Conservation (phyloP, 1,284 basidiomycete genomes). For the Trametes pubescens region DNA sequence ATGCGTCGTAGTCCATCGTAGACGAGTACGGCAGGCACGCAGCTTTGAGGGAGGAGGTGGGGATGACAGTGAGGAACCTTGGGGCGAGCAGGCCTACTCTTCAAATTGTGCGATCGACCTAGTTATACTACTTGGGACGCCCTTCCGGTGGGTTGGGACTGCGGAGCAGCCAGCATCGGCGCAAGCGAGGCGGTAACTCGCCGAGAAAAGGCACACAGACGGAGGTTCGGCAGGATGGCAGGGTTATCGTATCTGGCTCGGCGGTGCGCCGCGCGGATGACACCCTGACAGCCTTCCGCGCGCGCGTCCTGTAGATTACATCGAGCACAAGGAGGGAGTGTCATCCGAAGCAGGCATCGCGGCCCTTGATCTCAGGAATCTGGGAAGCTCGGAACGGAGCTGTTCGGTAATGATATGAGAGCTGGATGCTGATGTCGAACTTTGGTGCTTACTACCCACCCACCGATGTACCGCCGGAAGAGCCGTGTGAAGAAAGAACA, state of each 20-base stretch:
- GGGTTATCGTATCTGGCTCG: conserved; percentile 16
- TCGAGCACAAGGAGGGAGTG: conserved; percentile 16
- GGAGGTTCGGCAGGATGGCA: conserved; percentile 8
- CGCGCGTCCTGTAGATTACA: conserved; percentile 18
- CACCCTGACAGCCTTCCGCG: conserved; percentile 22
- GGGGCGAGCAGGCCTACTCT: conserved; percentile 4
- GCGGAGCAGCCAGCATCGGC: not conserved
- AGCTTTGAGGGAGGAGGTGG: not conserved
- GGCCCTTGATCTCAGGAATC: conserved; percentile 18
- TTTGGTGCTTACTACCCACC: conserved; percentile 3
- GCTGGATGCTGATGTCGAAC: not conserved
- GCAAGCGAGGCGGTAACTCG: conserved; percentile 14
- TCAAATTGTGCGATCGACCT: not conserved
- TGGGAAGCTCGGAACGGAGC: conserved; percentile 13
- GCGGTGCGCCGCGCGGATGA: conserved; percentile 21
- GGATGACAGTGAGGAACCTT: not conserved
- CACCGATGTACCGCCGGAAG: conserved; percentile 19
- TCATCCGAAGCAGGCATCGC: conserved; percentile 9
- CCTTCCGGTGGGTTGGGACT: not conserved
- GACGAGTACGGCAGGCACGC: not conserved
- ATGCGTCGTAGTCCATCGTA: conserved; percentile 76
- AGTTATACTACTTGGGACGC: conserved; percentile 6
- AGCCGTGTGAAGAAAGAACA: conserved; percentile 13
- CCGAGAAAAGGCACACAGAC: conserved; percentile 7
- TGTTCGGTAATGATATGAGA: conserved; percentile 10